These are phyloP conservation scores for Nyctanthes arbortristis DNA, from an alignment of 257 asterid genomes.

Conservation along the genomic window DNA sequence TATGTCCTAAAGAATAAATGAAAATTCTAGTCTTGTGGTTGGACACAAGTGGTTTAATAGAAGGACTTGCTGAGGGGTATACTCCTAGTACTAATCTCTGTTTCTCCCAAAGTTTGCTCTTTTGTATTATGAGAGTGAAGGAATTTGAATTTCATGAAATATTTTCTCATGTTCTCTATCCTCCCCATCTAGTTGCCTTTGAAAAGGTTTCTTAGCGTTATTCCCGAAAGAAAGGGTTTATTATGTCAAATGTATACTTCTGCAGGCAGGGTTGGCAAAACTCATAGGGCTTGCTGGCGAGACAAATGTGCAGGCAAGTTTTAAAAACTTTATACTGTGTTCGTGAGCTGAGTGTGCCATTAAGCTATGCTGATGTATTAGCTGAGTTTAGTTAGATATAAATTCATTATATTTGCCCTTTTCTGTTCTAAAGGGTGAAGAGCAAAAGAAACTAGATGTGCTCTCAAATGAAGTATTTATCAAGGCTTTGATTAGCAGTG, in stretches of 20 bases:
- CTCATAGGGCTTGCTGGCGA: slow-evolving; percentile 98
- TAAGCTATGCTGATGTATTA: background rate
- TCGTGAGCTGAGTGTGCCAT: too few relatives aligned
- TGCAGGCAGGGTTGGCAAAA: slow-evolving; percentile 94
- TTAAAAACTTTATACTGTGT: background rate
- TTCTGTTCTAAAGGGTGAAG: slow-evolving; percentile 66
- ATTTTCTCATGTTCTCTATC: background rate
- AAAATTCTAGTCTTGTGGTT: background rate
- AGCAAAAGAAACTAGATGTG: slow-evolving; percentile 94
- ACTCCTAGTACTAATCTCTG: background rate
- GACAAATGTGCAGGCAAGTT: slow-evolving; percentile 91
- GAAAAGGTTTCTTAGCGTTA: background rate
- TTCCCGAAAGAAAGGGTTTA: slow-evolving; percentile 7
- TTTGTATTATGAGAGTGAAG: background rate
- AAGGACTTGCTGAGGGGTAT: background rate
- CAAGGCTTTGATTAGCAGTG: slow-evolving; percentile 94
- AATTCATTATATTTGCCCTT: slow-evolving; percentile 13
- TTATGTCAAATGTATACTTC: slow-evolving; percentile 16
- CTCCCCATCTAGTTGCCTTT: background rate
- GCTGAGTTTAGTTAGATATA: background rate
- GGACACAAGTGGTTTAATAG: background rate
- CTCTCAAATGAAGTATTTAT: slow-evolving; percentile 91
- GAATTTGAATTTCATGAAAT: background rate
- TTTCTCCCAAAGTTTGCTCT: background rate
- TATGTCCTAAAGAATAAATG: background rate